phyloP scores from a whole-genome alignment of 2,329 filamentous ascomycete genomes.

The Stromatinia cepivora region DNA sequence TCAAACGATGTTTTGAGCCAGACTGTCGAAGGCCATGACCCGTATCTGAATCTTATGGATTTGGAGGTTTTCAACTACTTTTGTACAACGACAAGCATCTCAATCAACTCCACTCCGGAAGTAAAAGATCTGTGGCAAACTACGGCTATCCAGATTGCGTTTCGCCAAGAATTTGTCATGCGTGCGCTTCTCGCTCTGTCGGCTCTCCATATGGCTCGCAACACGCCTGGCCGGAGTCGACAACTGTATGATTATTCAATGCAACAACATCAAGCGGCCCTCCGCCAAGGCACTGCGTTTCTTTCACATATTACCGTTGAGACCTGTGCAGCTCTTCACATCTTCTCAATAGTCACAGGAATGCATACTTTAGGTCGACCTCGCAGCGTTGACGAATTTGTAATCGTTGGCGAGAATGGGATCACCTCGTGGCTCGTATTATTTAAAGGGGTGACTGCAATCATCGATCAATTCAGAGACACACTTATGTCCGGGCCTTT shows the following conservation, averaged over 20 bases:
- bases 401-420: conserved; percentile 38
- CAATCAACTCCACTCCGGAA: conserved; percentile 44
- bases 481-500: neutral
- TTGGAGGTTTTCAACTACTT: conserved; percentile 54
- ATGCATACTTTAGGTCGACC: conserved; percentile 42
- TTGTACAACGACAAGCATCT: conserved; percentile 48
- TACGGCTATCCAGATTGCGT: conserved; percentile 46
- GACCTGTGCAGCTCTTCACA: conserved; percentile 39
- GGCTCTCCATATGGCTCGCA: conserved; percentile 48
- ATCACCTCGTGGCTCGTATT: conserved; percentile 42
- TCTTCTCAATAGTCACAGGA: conserved; percentile 43
- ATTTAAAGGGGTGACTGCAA: conserved; percentile 25
- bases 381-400: conserved; percentile 38
- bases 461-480: conserved; percentile 8
- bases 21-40: neutral
- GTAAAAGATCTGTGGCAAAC: conserved; percentile 48
- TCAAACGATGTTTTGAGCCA: neutral
- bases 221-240: conserved; percentile 41
- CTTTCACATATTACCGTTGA: conserved; percentile 38
- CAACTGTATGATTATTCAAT: conserved; percentile 43
- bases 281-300: conserved; percentile 35
- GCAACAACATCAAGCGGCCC: conserved; percentile 39
- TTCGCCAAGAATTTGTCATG: conserved; percentile 48
- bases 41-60: conserved; percentile 36
- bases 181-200: conserved; percentile 49